phyloP scores from a whole-genome alignment of 768 basidiomycete genomes.

The Daedalea quercina region DNA sequence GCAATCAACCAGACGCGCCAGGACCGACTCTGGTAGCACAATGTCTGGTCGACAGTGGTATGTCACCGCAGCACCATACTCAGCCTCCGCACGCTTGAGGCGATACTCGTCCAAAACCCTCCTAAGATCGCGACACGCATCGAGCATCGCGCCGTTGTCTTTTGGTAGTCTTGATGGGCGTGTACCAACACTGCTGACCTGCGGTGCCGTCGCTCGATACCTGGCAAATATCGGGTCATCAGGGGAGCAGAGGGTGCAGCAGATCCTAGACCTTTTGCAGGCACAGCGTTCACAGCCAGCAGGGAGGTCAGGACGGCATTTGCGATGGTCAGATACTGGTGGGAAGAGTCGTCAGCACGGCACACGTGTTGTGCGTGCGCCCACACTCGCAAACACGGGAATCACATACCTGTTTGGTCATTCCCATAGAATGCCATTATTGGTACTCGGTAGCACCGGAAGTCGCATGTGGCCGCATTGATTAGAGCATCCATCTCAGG shows the following conservation, averaged over 20 bases:
- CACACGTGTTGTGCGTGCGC: too few species aligned
- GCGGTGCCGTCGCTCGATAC: too few species aligned
- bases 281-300: slow-evolving; percentile 16
- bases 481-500: slow-evolving; percentile 22
- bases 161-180: too few species aligned
- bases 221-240: too few species aligned
- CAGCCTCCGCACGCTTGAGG: slow-evolving; percentile 16
- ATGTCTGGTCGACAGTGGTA: too few species aligned
- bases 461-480: slow-evolving; percentile 16
- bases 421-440: slow-evolving; percentile 17
- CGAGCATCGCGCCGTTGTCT: slow-evolving; percentile 11
- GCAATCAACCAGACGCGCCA: slow-evolving; percentile 18
- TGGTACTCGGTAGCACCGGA: slow-evolving; percentile 15
- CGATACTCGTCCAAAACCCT: slow-evolving; percentile 7
- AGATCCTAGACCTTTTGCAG: slow-evolving; percentile 7
- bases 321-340: too few species aligned
- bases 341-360: too few species aligned
- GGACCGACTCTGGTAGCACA: neutral
- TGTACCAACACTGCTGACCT: too few species aligned
- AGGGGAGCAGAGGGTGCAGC: slow-evolving; percentile 21
- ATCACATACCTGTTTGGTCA: slow-evolving; percentile 5
- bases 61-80: slow-evolving; percentile 4
- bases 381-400: too few species aligned
- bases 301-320: neutral
- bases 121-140: slow-evolving; percentile 3